These are phyloP conservation scores for Phoma sp. DNA, from an alignment of 2,329 filamentous ascomycete genomes.

Conservation along the genomic window DNA sequence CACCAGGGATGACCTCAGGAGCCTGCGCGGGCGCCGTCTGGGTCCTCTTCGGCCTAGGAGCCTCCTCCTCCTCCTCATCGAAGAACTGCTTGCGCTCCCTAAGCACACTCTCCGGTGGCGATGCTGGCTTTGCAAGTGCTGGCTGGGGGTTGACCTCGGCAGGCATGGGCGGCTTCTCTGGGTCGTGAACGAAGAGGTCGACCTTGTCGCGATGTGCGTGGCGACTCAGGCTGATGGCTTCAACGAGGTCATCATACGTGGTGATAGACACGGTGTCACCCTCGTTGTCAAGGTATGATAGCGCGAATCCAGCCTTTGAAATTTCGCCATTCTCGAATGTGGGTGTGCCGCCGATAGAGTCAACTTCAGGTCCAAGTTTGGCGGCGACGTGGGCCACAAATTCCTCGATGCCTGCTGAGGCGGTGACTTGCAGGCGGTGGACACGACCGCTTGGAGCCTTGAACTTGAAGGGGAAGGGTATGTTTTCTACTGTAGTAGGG, in stretches of 20 bases:
- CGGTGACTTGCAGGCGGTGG: conserved; percentile 84
- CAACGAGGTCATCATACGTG: conserved; percentile 88
- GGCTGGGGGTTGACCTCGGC: conserved; percentile 67
- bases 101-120: conserved; percentile 59
- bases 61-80: conserved; percentile 62
- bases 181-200: conserved; percentile 94
- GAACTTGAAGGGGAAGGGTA: conserved; percentile 97
- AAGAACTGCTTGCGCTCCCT: conserved; percentile 56
- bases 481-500: conserved; percentile 63
- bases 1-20: conserved; percentile 84
- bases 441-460: conserved; percentile 95
- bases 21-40: conserved; percentile 58
- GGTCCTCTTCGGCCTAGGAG: conserved; percentile 45
- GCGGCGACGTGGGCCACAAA: conserved; percentile 77
- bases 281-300: conserved; percentile 96
- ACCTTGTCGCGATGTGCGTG: conserved; percentile 86
- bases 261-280: conserved; percentile 97
- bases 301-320: conserved; percentile 78
- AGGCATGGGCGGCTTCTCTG: conserved; percentile 82
- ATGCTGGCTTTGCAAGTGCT: conserved; percentile 55
- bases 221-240: conserved; percentile 85
- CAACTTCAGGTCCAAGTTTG: conserved; percentile 85
- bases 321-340: conserved; percentile 79
- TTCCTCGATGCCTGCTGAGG: conserved; percentile 78
- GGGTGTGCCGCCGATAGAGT: conserved; percentile 81